Evolutionary conservation across 257 asterid genomes (phyloP).

Genomic region (Parsonsia alboflavescens): DNA sequence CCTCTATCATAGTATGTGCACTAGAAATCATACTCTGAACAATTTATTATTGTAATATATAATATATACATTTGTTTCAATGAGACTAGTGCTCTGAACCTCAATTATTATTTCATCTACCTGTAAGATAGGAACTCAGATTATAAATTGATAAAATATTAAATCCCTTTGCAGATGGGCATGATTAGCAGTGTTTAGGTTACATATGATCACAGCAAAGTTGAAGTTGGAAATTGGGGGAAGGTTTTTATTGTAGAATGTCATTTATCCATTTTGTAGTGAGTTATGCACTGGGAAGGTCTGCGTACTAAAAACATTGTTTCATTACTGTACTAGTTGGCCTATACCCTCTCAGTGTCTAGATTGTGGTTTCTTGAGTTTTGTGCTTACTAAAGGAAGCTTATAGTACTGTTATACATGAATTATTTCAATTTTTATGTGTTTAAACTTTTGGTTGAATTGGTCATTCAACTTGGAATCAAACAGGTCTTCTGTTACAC

Average conservation of each 20-base stretch:
- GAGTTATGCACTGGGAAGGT: too few species aligned
- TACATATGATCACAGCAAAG: background rate
- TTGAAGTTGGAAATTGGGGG: background rate
- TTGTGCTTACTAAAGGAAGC: background rate
- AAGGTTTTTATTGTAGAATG: background rate
- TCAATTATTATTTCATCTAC: slow-evolving; percentile 1
- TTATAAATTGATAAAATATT: background rate
- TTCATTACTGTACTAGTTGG: background rate
- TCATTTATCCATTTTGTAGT: background rate
- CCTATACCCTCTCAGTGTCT: background rate
- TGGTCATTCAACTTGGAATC: too few species aligned
- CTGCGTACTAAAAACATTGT: background rate
- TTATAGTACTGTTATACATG: too few species aligned
- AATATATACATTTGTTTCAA: background rate
- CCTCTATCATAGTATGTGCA: background rate
- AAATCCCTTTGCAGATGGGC: background rate
- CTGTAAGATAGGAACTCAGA: background rate
- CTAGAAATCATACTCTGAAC: background rate
- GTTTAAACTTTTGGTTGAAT: too few species aligned
- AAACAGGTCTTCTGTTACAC: too few species aligned
- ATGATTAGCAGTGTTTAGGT: background rate
- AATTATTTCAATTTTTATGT: too few species aligned
- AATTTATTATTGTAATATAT: background rate
- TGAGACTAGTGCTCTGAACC: background rate
- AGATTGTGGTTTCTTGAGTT: background rate